Base-by-base conservation (phyloP, 1,139 yeast genomes). In the Scheffersomyces cryptocercus region DNA sequence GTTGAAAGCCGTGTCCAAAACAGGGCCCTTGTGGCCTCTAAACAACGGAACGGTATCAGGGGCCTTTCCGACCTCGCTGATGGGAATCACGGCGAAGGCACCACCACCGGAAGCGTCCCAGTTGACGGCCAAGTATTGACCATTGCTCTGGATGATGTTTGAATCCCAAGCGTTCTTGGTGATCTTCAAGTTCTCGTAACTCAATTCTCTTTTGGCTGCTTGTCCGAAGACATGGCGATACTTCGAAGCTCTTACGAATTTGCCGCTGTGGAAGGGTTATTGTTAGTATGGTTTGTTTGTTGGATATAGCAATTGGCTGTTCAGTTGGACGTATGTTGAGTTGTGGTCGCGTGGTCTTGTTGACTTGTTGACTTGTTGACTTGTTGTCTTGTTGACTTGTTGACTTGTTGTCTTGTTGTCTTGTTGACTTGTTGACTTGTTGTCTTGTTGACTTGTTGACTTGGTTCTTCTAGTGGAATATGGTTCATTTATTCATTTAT, bases 81-180 rank as follows among this genome's bases (percentile, higher is more conserved):
- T 71, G 2, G 99, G 99, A 44, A 93, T 83, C 12, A 93, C 86
- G 1, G 96, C 97, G 73, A 93, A 91, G 0, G 98, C 95, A 42
- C 99, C 99, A 49, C 98, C 98, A 36, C 98, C 98, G 6, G 95
- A 85, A 15, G 97, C 77, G 49, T 88, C 90, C 97, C 97, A 90
- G 64, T 89, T 90, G 49, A 89, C 87, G 0, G 97, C 78, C 34
- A 93, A 68, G 59, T 81, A 93, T 64, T 86, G 85, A 29, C 97
- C 95, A 62, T 93, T 93, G 50, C 65, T 48, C 41, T 88, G 84
- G 53, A 91, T 79, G 52, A 93, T 76, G 63, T 91, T 91, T 39
- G 97, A 88, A 64, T 93, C 99, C 89, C 96, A 93, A 1, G 98
- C 99, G 58, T 90, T 91, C 62, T 88, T 84, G 55, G 96, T 88